Conservation (phyloP, 129 eudicot genomes). For the Pittosporum tobira region DNA sequence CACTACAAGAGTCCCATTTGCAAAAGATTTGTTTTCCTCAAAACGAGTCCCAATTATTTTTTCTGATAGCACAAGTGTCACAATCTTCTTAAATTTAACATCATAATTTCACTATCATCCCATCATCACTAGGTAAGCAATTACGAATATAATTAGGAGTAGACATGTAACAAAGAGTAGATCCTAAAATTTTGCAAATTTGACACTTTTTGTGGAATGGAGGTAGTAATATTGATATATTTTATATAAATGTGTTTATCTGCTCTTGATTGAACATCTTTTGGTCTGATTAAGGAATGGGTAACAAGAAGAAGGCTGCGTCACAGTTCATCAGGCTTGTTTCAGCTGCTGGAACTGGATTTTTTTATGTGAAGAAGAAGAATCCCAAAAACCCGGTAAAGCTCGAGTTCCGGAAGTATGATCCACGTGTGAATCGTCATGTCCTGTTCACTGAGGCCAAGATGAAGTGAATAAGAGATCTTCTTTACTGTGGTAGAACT, state of each 20-base stretch:
- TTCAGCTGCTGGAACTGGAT: conserved; percentile 98
- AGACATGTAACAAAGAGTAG: no score
- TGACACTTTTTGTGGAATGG: no score
- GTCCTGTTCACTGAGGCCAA: conserved; percentile 86
- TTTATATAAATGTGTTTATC: neutral
- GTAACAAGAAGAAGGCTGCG: conserved; percentile 82
- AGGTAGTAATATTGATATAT: no score
- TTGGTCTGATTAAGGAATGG: conserved; percentile 35
- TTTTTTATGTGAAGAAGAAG: conserved; percentile 86
- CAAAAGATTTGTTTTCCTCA: no score
- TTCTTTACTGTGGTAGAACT: neutral
- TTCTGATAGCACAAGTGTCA: no score
- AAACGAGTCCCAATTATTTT: no score
- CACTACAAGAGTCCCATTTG: no score
- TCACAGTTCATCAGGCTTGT: conserved; percentile 61
- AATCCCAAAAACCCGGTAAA: conserved; percentile 68
- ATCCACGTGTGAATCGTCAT: conserved; percentile 90
- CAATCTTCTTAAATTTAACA: no score
- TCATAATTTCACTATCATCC: no score
- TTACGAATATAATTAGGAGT: no score
- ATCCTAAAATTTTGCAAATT: no score
- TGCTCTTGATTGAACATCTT: neutral
- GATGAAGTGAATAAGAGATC: conserved; percentile 46
- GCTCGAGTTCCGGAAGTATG: conserved; percentile 86
- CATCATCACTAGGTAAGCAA: no score